These are phyloP conservation scores for Pythium monospermum DNA, from an alignment of 352 stramenopile genomes.

Conservation along the genomic window DNA sequence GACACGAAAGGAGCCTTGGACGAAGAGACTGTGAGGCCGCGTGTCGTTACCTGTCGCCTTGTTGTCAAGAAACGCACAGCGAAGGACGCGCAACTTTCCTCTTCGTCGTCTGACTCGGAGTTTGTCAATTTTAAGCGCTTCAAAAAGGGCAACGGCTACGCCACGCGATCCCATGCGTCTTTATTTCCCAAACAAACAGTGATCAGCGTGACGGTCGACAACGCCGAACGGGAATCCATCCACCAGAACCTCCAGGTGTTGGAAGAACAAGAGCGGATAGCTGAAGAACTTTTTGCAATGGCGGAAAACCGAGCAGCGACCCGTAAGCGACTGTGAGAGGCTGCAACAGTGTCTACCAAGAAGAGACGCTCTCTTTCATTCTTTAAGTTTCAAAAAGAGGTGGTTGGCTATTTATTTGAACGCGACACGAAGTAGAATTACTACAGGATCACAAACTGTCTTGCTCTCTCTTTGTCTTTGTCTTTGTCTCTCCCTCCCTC, in stretches of 20 bases:
- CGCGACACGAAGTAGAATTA: too few relatives aligned
- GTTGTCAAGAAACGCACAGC: constrained; percentile 36
- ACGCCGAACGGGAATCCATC: constrained; percentile 45
- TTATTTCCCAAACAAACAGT: constrained; percentile 54
- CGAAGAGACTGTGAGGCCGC: constrained; percentile 19
- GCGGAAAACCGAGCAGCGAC: constrained; percentile 51
- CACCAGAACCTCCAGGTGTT: constrained; percentile 59
- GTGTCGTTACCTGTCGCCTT: constrained; percentile 46
- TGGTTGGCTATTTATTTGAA: constrained; percentile 1
- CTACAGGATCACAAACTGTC: too few relatives aligned
- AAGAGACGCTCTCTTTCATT: too few relatives aligned
- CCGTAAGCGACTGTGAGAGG: too few relatives aligned
- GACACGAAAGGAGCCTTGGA: neutral
- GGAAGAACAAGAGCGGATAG: constrained; percentile 80
- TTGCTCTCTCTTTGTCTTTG: neutral
- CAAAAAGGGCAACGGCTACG: constrained; percentile 65
- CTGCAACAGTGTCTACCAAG: too few relatives aligned
- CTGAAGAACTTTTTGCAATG: constrained; percentile 81
- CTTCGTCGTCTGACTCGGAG: neutral
- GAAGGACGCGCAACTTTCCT: neutral
- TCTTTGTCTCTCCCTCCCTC: too few relatives aligned
- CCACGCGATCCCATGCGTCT: constrained; percentile 32
- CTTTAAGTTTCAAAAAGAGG: too few relatives aligned
- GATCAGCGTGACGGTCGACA: constrained; percentile 56
- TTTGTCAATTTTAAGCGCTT: constrained; percentile 80